Percentiles rank a stretch among this genome's conserved stretches.
Evolutionary conservation across 2,329 filamentous ascomycete species (phyloP).

Genomic region (Pseudovirgaria hyperparasitica): DNA sequence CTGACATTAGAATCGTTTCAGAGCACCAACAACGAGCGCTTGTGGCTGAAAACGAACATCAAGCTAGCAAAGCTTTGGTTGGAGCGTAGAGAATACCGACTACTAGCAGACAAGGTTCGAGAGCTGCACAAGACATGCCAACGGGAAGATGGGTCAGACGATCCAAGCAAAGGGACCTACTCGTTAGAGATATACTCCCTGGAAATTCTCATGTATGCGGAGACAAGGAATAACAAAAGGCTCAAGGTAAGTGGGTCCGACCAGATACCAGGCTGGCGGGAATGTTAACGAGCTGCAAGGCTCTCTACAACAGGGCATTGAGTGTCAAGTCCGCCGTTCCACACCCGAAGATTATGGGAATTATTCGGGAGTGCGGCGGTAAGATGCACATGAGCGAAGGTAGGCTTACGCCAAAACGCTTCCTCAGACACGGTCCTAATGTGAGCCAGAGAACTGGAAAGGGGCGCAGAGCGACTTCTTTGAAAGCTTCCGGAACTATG

Average conservation of each 20-base stretch:
- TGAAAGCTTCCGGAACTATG: conserved; percentile 97
- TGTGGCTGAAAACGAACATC: conserved; percentile 98
- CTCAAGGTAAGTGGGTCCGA: conserved; percentile 48
- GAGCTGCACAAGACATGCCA: conserved; percentile 87
- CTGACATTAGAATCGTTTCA: conserved; percentile 90
- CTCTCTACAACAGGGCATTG: conserved; percentile 80
- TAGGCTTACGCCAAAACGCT: conserved; percentile 11
- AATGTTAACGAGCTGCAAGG: conserved; percentile 26
- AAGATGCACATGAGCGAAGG: conserved; percentile 99
- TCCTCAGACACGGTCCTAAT: background rate
- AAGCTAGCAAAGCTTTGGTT: conserved; percentile 87
- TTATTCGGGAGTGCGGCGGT: conserved; percentile 94
- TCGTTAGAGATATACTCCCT: conserved; percentile 90
- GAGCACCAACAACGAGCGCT: conserved; percentile 88
- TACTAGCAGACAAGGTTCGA: conserved; percentile 68
- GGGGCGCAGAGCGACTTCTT: conserved; percentile 96
- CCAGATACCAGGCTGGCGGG: conserved; percentile 10
- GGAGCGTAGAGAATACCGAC: conserved; percentile 76
- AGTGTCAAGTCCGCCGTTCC: conserved; percentile 93
- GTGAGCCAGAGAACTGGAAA: conserved; percentile 73
- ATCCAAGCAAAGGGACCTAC: conserved; percentile 93
- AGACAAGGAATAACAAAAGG: conserved; percentile 94
- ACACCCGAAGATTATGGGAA: conserved; percentile 97
- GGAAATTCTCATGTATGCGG: conserved; percentile 97
- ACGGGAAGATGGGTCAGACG: conserved; percentile 71